A percentile compares a stretch with the other conserved stretches of the same genome.
Evolutionary conservation across 305 asterid genomes (phyloP).

Genomic region (Rubia tinctorum): DNA sequence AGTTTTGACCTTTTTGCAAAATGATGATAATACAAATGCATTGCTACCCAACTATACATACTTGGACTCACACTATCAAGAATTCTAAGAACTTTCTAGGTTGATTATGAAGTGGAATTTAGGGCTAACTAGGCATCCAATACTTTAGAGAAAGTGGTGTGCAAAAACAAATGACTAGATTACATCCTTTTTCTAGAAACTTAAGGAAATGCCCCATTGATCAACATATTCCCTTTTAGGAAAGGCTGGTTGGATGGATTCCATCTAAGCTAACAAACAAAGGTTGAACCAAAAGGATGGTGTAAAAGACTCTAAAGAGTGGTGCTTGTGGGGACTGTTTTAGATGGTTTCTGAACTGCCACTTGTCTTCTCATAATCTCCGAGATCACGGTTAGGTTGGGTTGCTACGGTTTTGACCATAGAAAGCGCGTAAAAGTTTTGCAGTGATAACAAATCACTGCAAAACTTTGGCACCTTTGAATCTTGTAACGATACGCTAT

Average conservation of each 20-base stretch:
- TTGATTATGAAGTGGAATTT: slow-evolving; percentile 11
- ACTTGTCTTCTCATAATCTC: not conserved
- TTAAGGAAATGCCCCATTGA: not conserved
- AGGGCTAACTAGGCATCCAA: slow-evolving; percentile 18
- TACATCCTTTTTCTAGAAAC: slow-evolving; percentile 11
- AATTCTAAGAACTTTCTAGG: not conserved
- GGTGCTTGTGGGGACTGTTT: slow-evolving; percentile 5
- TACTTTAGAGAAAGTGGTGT: slow-evolving; percentile 14
- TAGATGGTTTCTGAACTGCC: slow-evolving; percentile 15
- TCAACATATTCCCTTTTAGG: slow-evolving; percentile 19
- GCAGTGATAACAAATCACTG: not conserved
- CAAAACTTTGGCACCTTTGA: not conserved
- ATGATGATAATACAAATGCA: not conserved
- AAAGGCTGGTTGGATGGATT: slow-evolving; percentile 4
- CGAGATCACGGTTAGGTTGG: not conserved
- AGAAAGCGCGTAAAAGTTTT: slow-evolving; percentile 3
- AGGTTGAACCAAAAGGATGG: slow-evolving; percentile 10
- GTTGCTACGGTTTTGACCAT: slow-evolving; percentile 9
- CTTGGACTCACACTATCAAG: not conserved
- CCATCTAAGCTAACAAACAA: not conserved
- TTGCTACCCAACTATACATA: not conserved
- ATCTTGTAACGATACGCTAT: not conserved
- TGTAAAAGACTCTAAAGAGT: slow-evolving; percentile 3
- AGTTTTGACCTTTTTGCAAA: too few relatives aligned
- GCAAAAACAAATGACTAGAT: not conserved